These are phyloP conservation scores for Sambucus nigra DNA, from an alignment of 129 eudicot genomes.

Conservation along the genomic window DNA sequence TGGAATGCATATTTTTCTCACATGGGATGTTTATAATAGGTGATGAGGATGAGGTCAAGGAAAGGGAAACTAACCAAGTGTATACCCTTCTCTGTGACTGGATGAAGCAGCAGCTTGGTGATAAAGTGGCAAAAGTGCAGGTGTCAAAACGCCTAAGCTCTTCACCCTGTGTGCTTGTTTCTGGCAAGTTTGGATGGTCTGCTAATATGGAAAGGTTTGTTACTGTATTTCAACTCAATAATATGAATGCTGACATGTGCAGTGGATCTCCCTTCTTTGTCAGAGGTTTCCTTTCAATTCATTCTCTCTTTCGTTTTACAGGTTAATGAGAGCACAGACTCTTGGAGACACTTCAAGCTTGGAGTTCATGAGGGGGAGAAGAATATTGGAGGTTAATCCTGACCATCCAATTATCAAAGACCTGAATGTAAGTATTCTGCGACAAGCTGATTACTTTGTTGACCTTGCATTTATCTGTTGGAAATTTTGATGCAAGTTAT, in stretches of 20 bases:
- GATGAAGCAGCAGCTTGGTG: slow-evolving; percentile 97
- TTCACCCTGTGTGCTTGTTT: slow-evolving; percentile 96
- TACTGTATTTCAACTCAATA: neutral
- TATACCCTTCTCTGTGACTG: slow-evolving; percentile 81
- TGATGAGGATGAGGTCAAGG: slow-evolving; percentile 85
- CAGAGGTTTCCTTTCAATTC: neutral
- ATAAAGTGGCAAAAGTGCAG: slow-evolving; percentile 93
- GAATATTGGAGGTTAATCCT: slow-evolving; percentile 90
- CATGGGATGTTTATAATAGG: slow-evolving; percentile 28
- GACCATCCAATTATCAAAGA: slow-evolving; percentile 94
- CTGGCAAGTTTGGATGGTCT: slow-evolving; percentile 99
- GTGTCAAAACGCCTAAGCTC: slow-evolving; percentile 88
- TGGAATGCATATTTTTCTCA: neutral
- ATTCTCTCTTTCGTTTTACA: slow-evolving; percentile 9
- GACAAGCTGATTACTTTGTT: neutral
- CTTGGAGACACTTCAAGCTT: slow-evolving; percentile 83
- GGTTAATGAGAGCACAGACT: slow-evolving; percentile 93
- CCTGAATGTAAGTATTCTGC: slow-evolving; percentile 43
- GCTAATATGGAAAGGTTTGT: slow-evolving; percentile 97
- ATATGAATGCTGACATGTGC: neutral
- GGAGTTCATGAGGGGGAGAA: slow-evolving; percentile 94
- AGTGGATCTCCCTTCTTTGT: neutral
- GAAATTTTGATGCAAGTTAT: neutral
- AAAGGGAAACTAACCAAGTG: slow-evolving; percentile 84
- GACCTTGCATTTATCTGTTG: neutral